Percentiles rank a stretch among this genome's conserved stretches.
Conservation (phyloP, 306 rosid species). For the Quercus cerris region DNA sequence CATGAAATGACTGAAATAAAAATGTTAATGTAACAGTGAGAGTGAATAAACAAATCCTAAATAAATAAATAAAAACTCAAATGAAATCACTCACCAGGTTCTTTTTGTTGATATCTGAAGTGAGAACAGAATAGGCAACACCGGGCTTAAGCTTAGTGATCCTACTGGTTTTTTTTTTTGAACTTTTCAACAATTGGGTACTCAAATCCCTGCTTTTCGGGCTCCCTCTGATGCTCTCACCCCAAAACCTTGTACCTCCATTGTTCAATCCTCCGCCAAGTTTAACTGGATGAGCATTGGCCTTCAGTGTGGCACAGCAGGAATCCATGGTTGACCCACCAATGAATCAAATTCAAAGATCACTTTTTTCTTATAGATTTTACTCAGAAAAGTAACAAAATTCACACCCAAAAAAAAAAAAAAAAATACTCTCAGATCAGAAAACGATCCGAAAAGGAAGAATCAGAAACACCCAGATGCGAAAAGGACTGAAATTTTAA, state of each 20-base stretch:
- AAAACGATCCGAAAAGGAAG: background rate
- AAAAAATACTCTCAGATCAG: slow-evolving; percentile 12
- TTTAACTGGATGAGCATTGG: slow-evolving; percentile 23
- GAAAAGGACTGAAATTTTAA: background rate
- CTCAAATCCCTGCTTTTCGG: slow-evolving; percentile 31
- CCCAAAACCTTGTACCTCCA: slow-evolving; percentile 45
- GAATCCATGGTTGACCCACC: slow-evolving; percentile 42
- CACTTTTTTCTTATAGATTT: slow-evolving; percentile 6
- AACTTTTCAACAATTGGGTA: slow-evolving; percentile 24
- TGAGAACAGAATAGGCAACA: slow-evolving; percentile 40
- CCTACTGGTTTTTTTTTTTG: slow-evolving; percentile 21
- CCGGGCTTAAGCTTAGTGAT: slow-evolving; percentile 30
- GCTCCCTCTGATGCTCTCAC: slow-evolving; percentile 42
- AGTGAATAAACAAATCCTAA: background rate
- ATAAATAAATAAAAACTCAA: background rate
- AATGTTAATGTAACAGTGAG: background rate
- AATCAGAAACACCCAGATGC: background rate
- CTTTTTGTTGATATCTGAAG: slow-evolving; percentile 49
- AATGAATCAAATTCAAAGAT: slow-evolving; percentile 2
- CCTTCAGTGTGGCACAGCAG: slow-evolving; percentile 39
- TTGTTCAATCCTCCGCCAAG: slow-evolving; percentile 19
- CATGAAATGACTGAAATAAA: slow-evolving; percentile 42
- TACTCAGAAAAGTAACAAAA: background rate
- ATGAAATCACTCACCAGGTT: slow-evolving; percentile 32
- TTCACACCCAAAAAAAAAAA: no score